Percentiles rank a stretch among this genome's conserved stretches.
Conservation (phyloP, 1,139 yeast genomes). For the Tardiomyces depauwii region DNA sequence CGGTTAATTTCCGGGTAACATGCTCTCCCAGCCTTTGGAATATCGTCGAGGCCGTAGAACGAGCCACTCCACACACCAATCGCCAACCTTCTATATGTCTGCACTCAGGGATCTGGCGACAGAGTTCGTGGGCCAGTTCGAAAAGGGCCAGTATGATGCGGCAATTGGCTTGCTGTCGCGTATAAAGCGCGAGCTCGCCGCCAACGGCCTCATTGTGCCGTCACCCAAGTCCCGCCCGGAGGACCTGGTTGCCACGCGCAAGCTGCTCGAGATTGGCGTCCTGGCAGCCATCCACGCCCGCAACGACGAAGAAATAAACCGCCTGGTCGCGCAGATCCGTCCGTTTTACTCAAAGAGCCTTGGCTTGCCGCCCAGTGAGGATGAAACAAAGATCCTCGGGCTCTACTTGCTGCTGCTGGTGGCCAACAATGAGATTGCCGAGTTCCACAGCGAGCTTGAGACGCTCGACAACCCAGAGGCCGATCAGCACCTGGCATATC, state of each 20-base stretch:
- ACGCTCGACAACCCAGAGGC: slow-evolving; percentile 48
- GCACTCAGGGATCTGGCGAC: slow-evolving; percentile 31
- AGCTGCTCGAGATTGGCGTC: slow-evolving; percentile 81
- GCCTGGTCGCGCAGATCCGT: slow-evolving; percentile 62
- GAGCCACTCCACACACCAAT: too few species aligned
- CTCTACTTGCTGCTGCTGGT: slow-evolving; percentile 65
- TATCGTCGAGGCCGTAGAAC: too few species aligned
- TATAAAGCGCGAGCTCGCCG: slow-evolving; percentile 68
- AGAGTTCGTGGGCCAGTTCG: slow-evolving; percentile 55
- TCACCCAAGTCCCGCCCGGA: slow-evolving; percentile 34
- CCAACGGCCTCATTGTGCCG: slow-evolving; percentile 72
- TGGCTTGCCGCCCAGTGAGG: slow-evolving; percentile 43
- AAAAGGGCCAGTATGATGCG: slow-evolving; percentile 44
- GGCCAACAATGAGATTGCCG: slow-evolving; percentile 74
- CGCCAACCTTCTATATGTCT: background rate
- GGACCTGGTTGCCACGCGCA: slow-evolving; percentile 69
- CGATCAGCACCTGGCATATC: slow-evolving; percentile 59
- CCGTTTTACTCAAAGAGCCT: slow-evolving; percentile 50
- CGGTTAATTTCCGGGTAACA: too few species aligned
- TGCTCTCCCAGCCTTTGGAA: too few species aligned
- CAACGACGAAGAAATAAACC: slow-evolving; percentile 56
- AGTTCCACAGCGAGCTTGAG: slow-evolving; percentile 85
- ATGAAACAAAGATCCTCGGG: slow-evolving; percentile 68
- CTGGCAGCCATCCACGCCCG: slow-evolving; percentile 56
- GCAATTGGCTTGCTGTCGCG: slow-evolving; percentile 57